phyloP scores from a whole-genome alignment of 306 rosid genomes.

The Datisca glomerata region DNA sequence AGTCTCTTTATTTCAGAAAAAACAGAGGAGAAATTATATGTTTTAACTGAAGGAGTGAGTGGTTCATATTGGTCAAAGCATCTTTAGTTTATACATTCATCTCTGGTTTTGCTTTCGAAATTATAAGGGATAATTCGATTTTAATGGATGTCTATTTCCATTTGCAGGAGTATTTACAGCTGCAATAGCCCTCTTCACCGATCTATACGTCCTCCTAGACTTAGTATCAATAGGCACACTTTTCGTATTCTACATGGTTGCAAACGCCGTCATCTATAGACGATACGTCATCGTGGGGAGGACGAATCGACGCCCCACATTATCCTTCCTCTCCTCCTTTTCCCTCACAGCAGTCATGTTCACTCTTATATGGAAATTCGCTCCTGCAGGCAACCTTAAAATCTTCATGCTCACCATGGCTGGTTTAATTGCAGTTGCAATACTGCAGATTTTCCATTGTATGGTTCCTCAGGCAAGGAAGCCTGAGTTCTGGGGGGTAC shows the following conservation, averaged over 20 bases:
- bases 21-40: too few relatives aligned
- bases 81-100: too few relatives aligned
- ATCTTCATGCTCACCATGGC: conserved; percentile 35
- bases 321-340: conserved; percentile 62
- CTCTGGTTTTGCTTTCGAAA: too few relatives aligned
- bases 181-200: conserved; percentile 74
- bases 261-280: conserved; percentile 74
- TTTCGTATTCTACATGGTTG: conserved; percentile 95
- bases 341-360: conserved; percentile 47
- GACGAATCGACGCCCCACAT: conserved; percentile 77
- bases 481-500: conserved; percentile 94
- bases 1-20: too few relatives aligned
- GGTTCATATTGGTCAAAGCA: too few relatives aligned
- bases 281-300: conserved; percentile 62
- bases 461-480: conserved; percentile 70
- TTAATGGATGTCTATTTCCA: too few relatives aligned
- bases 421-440: conserved; percentile 33
- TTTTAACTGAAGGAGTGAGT: too few relatives aligned
- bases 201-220: conserved; percentile 57
- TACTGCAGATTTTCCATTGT: conserved; percentile 47
- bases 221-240: conserved; percentile 91
- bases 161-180: conserved; percentile 77
- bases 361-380: conserved; percentile 59
- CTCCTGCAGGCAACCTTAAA: conserved; percentile 41
- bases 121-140: too few relatives aligned